Evolutionary conservation across 2,329 filamentous ascomycete species (phyloP).

Genomic region (Diaporthe caulivora): DNA sequence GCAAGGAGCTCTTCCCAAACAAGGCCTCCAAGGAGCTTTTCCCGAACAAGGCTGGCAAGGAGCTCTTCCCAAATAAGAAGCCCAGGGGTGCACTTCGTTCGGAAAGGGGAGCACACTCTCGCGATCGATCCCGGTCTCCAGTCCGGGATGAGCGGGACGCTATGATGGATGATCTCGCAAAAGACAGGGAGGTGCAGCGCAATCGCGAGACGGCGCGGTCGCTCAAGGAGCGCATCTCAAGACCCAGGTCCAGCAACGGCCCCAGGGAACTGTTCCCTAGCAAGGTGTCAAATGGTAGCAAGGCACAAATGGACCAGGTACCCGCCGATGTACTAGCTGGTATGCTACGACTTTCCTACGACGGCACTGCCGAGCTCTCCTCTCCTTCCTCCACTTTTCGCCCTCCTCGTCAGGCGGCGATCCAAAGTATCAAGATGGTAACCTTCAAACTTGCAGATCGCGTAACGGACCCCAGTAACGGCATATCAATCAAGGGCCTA

Average conservation of each 20-base stretch:
- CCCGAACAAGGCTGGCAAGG: conserved; percentile 52
- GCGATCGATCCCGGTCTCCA: conserved; percentile 67
- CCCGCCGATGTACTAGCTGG: conserved; percentile 50
- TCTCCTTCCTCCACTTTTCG: background rate
- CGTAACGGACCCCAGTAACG: conserved; percentile 26
- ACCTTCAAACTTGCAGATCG: conserved; percentile 34
- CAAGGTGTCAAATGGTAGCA: conserved; percentile 48
- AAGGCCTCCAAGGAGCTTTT: conserved; percentile 55
- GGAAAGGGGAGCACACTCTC: conserved; percentile 48
- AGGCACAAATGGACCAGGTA: conserved; percentile 51
- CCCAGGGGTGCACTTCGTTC: conserved; percentile 41
- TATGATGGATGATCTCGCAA: conserved; percentile 46
- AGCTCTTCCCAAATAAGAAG: conserved; percentile 60
- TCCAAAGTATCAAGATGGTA: conserved; percentile 23
- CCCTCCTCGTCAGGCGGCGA: background rate
- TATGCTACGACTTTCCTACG: conserved; percentile 45
- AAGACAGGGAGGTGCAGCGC: conserved; percentile 46
- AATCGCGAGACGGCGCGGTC: conserved; percentile 60
- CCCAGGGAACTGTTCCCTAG: conserved; percentile 72
- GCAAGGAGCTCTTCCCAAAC: no score
- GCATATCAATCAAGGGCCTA: conserved; percentile 66
- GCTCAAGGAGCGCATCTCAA: conserved; percentile 57
- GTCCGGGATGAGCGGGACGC: conserved; percentile 56
- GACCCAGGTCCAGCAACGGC: conserved; percentile 52
- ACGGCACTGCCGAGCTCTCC: conserved; percentile 35